Conservation (phyloP, 1,284 basidiomycete genomes). For the Cutaneotrichosporon spelunceum region DNA sequence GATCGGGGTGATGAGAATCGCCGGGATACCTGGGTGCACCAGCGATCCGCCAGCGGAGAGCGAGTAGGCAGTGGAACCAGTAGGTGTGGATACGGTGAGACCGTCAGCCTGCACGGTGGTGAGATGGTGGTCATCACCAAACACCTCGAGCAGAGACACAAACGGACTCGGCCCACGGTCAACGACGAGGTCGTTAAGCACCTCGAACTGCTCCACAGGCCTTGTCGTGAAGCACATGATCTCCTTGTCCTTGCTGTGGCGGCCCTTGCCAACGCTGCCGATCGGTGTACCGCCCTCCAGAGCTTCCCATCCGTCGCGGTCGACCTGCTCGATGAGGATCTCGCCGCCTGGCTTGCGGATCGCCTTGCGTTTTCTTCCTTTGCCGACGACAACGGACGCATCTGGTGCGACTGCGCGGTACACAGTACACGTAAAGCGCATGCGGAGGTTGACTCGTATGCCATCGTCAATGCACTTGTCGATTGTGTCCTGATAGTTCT, state of each 20-base stretch:
- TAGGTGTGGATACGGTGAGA: slow-evolving; percentile 91
- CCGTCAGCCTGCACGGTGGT: slow-evolving; percentile 99
- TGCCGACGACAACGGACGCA: slow-evolving; percentile 50
- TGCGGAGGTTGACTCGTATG: slow-evolving; percentile 94
- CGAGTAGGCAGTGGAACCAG: slow-evolving; percentile 98
- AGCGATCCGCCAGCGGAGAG: slow-evolving; percentile 96
- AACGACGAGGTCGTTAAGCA: slow-evolving; percentile 95
- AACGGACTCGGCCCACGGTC: slow-evolving; percentile 98
- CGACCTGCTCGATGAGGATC: slow-evolving; percentile 87
- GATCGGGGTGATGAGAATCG: slow-evolving; percentile 93
- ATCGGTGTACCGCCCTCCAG: slow-evolving; percentile 62
- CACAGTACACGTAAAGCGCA: slow-evolving; percentile 98
- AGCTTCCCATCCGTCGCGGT: slow-evolving; percentile 87
- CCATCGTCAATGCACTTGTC: slow-evolving; percentile 87
- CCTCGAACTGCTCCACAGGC: slow-evolving; percentile 95
- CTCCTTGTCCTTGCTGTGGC: slow-evolving; percentile 73
- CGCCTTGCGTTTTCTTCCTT: slow-evolving; percentile 63
- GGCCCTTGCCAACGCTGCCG: neutral
- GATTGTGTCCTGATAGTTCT: slow-evolving; percentile 80
- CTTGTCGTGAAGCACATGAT: slow-evolving; percentile 97
- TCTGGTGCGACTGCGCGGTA: slow-evolving; percentile 80
- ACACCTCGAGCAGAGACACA: slow-evolving; percentile 91
- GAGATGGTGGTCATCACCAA: slow-evolving; percentile 99
- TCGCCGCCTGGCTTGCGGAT: slow-evolving; percentile 88
- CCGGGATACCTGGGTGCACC: slow-evolving; percentile 96